A percentile compares a stretch with the other conserved stretches of the same genome.
These are phyloP conservation scores for Pichia nakasei DNA, from an alignment of 805 yeast species.

Conservation along the genomic window DNA sequence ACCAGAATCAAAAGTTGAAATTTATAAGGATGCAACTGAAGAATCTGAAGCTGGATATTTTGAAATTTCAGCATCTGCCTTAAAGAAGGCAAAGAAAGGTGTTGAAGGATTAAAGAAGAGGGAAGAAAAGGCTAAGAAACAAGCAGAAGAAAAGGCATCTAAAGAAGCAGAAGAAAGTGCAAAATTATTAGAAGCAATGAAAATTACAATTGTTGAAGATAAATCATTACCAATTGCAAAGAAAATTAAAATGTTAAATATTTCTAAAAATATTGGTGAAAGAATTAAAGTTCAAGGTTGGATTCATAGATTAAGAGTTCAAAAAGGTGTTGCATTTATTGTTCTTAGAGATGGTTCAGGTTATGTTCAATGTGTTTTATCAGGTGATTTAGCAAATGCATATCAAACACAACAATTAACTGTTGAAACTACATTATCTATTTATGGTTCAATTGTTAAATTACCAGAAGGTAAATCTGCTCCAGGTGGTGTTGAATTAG, in stretches of 20 bases:
- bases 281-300: conserved; percentile 86
- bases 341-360: conserved; percentile 96
- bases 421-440: conserved; percentile 71
- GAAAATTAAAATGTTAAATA: conserved; percentile 53
- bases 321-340: conserved; percentile 85
- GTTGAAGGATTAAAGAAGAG: conserved; percentile 85
- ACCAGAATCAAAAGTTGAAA: conserved; percentile 44
- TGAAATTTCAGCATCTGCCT: conserved; percentile 81
- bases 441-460: conserved; percentile 73
- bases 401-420: conserved; percentile 79
- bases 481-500: conserved; percentile 93
- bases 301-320: conserved; percentile 90
- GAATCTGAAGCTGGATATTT: conserved; percentile 51
- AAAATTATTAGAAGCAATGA: conserved; percentile 68
- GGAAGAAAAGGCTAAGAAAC: conserved; percentile 56
- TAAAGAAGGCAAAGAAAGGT: conserved; percentile 95
- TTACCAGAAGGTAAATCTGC: conserved; percentile 96
- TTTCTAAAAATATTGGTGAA: conserved; percentile 45
- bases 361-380: conserved; percentile 72
- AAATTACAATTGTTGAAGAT: conserved; percentile 70
- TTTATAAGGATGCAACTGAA: conserved; percentile 41
- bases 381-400: conserved; percentile 90
- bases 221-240: conserved; percentile 59
- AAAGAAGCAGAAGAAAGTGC: conserved; percentile 67
- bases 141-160: conserved; percentile 41